A percentile compares a stretch with the other conserved stretches of the same genome.
Evolutionary conservation across 2,329 filamentous ascomycete species (phyloP).

Genomic region (Onygena corvina): DNA sequence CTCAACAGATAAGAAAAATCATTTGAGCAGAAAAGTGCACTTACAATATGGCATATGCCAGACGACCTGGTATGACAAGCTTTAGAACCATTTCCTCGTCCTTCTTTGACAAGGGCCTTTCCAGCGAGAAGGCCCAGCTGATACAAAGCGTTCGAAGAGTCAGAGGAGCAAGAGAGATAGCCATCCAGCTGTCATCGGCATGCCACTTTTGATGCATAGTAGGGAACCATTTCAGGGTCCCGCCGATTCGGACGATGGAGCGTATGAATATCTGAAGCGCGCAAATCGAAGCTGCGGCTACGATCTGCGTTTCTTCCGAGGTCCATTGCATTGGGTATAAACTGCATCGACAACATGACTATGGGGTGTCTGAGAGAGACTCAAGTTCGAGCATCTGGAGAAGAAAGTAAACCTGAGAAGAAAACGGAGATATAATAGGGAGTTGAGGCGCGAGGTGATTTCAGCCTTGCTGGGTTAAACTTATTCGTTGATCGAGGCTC

Average conservation of each 20-base stretch:
- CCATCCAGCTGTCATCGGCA: slow-evolving; percentile 17
- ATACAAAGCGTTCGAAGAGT: slow-evolving; percentile 11
- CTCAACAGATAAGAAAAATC: neutral
- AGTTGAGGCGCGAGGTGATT: neutral
- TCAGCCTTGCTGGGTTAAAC: neutral
- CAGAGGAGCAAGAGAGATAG: slow-evolving; percentile 13
- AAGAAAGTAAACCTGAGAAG: neutral
- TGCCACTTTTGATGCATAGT: slow-evolving; percentile 13
- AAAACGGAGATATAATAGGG: neutral
- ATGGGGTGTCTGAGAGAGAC: neutral
- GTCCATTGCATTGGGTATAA: slow-evolving; percentile 16
- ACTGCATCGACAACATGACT: slow-evolving; percentile 1
- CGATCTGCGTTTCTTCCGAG: slow-evolving; percentile 14
- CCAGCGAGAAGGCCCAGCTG: slow-evolving; percentile 12
- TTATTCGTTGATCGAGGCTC: neutral
- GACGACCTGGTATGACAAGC: slow-evolving; percentile 12
- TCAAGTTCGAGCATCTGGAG: neutral
- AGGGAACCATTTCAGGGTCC: slow-evolving; percentile 10
- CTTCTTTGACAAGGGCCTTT: neutral
- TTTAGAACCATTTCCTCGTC: slow-evolving; percentile 11
- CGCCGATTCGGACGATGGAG: slow-evolving; percentile 12
- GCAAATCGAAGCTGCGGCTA: slow-evolving; percentile 12
- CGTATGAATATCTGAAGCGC: slow-evolving; percentile 14
- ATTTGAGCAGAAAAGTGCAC: neutral
- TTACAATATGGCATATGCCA: slow-evolving; percentile 14